Evolutionary conservation across 2,329 filamentous ascomycete species (phyloP), one percentile per base, ranked within the genome.

Genomic region (Fusarium cicatricum): DNA sequence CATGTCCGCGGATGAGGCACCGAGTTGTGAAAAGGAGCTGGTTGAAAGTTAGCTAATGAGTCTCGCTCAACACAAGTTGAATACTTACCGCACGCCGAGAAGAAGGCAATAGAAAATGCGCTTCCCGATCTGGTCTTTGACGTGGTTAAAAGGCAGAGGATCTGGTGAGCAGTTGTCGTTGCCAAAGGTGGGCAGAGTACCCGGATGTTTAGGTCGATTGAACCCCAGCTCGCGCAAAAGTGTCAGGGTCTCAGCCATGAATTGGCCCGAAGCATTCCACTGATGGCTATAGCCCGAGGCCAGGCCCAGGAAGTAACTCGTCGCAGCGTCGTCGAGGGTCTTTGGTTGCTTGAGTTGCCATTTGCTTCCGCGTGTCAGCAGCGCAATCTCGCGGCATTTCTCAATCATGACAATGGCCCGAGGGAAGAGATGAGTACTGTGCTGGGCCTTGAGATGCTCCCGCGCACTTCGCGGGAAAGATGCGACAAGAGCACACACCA

Each of bases 81-180:
- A 38, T 33, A 61, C 78, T 60, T 75, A 88, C 83, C 88, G 83
- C 55, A 91, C 84, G 29, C 88, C 88, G 5, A 92, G 85, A 58
- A 95, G 86, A 64, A 92, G 82, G 17, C 90, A 88, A 88, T 92
- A 97, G 72, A 96, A 97, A 34, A 96, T 87, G 59, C 90, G 85
- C 71, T 90, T 89, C 40, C 89, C 86, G 40, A 90, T 83, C 73
- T 92, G 88, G 67, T 88, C 85, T 68, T 88, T 87, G 45, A 92
- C 83, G 42, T 89, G 87, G 65, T 91, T 88, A 55, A 90, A 85
- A 1, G 81, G 77, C 37, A 78, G 74, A 5, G 75, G 74, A 9
- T 79, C 75, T 2, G 71, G 70, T 6, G 74, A 75, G 51, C 69
- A 74, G 6, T 70, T 62, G 51, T 78, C 75, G 33, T 72, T 72